phyloP scores from a whole-genome alignment of 2,329 filamentous ascomycete species.

The Microdochium paspali region DNA sequence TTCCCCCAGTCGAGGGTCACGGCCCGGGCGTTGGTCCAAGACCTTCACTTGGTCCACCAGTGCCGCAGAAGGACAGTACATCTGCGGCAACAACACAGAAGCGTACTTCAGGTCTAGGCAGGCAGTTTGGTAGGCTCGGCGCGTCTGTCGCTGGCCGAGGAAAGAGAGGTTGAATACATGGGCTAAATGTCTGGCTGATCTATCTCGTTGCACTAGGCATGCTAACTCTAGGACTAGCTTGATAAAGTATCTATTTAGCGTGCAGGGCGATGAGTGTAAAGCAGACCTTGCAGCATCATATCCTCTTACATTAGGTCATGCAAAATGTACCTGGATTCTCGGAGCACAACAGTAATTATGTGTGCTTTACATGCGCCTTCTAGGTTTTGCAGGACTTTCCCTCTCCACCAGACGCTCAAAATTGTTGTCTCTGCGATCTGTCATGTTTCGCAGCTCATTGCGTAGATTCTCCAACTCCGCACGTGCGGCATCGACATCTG shows the following conservation, averaged over 20 bases:
- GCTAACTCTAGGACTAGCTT: too few relatives aligned
- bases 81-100: constrained; percentile 39
- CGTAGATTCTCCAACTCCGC: constrained; percentile 61
- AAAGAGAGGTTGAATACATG: constrained; percentile 34
- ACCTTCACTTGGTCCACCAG: constrained; percentile 23
- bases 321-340: too few relatives aligned
- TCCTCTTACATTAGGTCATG: too few relatives aligned
- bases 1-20: constrained; percentile 27
- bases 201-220: too few relatives aligned
- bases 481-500: constrained; percentile 58
- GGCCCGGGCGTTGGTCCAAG: constrained; percentile 14
- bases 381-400: constrained; percentile 39
- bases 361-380: constrained; percentile 26
- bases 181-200: too few relatives aligned
- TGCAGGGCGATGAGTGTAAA: too few relatives aligned
- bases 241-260: too few relatives aligned
- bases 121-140: constrained; percentile 59
- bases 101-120: constrained; percentile 53
- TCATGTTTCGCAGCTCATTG: constrained; percentile 51
- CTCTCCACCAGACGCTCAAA: constrained; percentile 66
- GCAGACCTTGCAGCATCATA: too few relatives aligned
- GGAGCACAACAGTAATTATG: too few relatives aligned
- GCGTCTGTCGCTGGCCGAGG: constrained; percentile 60
- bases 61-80: constrained; percentile 39
- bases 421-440: constrained; percentile 55